A percentile compares a stretch with the other conserved stretches of the same genome.
Conservation (phyloP, 2,329 filamentous ascomycete genomes). For the Basipetospora chlamydospora region DNA sequence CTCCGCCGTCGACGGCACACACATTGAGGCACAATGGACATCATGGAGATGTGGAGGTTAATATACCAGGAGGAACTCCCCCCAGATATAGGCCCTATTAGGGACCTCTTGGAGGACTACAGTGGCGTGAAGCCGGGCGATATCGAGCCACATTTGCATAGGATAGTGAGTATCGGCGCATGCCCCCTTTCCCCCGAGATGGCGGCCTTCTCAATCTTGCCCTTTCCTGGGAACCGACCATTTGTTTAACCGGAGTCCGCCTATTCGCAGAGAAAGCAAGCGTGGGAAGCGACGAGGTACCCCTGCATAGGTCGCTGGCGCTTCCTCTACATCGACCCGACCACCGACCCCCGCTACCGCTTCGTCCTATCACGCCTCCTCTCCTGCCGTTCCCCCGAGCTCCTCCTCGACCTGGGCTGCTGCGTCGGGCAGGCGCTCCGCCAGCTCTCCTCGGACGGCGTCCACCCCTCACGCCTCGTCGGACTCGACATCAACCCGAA, state of each 20-base stretch:
- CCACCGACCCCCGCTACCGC: conserved; percentile 26
- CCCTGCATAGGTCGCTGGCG: conserved; percentile 35
- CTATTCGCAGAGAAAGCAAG: conserved; percentile 24
- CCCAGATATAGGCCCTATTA: conserved; percentile 20
- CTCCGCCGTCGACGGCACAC: no score
- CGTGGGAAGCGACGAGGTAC: conserved; percentile 29
- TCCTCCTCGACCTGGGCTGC: conserved; percentile 34
- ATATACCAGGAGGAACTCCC: conserved; percentile 16
- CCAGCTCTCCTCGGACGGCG: conserved; percentile 35
- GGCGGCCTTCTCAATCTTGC: neutral
- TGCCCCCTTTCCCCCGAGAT: neutral
- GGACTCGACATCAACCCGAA: conserved; percentile 31
- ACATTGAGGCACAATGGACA: conserved; percentile 9
- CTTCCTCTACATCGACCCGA: conserved; percentile 28
- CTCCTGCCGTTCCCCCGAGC: conserved; percentile 21
- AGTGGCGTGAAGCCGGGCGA: conserved; percentile 21
- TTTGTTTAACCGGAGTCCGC: no score
- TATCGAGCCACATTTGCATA: conserved; percentile 15
- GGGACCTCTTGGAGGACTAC: conserved; percentile 22
- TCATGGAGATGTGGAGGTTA: conserved; percentile 9
- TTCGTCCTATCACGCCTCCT: conserved; percentile 26
- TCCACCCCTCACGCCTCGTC: conserved; percentile 30
- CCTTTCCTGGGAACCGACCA: no score
- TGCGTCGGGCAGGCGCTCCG: conserved; percentile 34
- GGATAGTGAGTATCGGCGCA: conserved; percentile 7